These are phyloP conservation scores for Henckelia pumila DNA, from an alignment of 257 asterid species.

Conservation along the genomic window DNA sequence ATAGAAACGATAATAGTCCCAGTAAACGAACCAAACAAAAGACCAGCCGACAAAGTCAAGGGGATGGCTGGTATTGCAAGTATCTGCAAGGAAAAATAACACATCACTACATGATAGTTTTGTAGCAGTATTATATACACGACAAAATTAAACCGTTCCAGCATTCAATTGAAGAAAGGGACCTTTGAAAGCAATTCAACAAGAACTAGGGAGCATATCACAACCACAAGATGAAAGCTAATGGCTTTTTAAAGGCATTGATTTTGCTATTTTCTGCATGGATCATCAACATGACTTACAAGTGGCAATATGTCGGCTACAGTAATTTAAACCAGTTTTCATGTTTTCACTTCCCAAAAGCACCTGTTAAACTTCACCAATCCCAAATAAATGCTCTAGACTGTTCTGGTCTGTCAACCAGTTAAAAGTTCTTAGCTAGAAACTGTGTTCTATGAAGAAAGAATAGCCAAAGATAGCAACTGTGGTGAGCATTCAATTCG, in stretches of 20 bases:
- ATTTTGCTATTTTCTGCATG: not conserved
- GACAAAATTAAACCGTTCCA: conserved; percentile 11
- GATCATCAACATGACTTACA: not conserved
- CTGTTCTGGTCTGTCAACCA: not conserved
- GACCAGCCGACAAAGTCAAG: conserved; percentile 96
- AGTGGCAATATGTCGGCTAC: not conserved
- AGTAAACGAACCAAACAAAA: conserved; percentile 75
- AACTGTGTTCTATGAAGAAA: conserved; percentile 15
- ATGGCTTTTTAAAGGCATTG: not conserved
- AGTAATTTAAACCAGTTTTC: conserved; percentile 4
- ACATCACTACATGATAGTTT: conserved; percentile 23
- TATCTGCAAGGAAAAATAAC: conserved; percentile 44
- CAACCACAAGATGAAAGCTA: conserved; percentile 1
- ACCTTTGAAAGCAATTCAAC: conserved; percentile 1
- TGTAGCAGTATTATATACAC: not conserved
- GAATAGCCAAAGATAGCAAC: conserved; percentile 11
- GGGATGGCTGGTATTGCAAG: conserved; percentile 98
- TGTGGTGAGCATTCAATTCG: not conserved
- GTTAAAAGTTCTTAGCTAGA: conserved; percentile 10
- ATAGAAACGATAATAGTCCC: conserved; percentile 90
- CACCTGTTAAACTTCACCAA: not conserved
- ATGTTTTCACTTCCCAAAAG: conserved; percentile 9
- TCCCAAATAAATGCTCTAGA: not conserved
- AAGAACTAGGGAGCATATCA: conserved; percentile 4
- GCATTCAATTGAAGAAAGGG: not conserved